Base-by-base conservation (phyloP, 257 asterid species). In the Forsythia viridissima region DNA sequence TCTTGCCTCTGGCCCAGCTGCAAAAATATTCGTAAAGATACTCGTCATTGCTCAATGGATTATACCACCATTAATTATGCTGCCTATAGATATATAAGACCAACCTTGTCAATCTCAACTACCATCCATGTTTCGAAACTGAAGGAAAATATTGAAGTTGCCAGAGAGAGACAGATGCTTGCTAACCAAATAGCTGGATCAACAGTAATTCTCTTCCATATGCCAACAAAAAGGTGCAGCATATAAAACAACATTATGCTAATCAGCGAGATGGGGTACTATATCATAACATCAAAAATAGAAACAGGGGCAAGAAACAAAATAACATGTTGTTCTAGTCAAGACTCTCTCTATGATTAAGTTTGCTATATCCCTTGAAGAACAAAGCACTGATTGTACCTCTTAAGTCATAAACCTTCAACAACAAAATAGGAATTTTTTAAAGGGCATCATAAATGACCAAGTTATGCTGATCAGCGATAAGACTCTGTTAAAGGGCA, bases 61-160 rank as follows among this genome's bases (percentile, higher is more conserved):
- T 37, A n/a, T 41, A 74, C 40, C 51, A 76, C 18, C 30, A 20
- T 71, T 69, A 72, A 69, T 15, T 68, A 80, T 71, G 74, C 70
- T 69, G 70, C 16, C 4, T n/a, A 61, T 43, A 72, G 72, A 59
- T 12, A 73, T 4, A 15, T 30, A 67, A 46, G 74, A 69, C 91
- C 37, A 77, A 95, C 99, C 98, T 96, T 91, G 51, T 89, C 93
- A 67, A 89, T 92, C 84, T 92, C 98, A 57, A 90, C 82, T 24
- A 93, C 93, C 96, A 96, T 91, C 97, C 96, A 93, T 66, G 97
- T 82, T 88, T 93, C 97, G 20, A 93, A 96, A 76, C 92, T 75
- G 81, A 91, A 90, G 79, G 80, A 92, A 82, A 86, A 93, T 84
- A 92, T 89, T 7, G 92, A 87, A 52, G 97, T 88, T 51, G 99